Evolutionary conservation across 2,329 filamentous ascomycete genomes (phyloP), one percentile per base, ranked within the genome.

Genomic region (Penicillium sp.): DNA sequence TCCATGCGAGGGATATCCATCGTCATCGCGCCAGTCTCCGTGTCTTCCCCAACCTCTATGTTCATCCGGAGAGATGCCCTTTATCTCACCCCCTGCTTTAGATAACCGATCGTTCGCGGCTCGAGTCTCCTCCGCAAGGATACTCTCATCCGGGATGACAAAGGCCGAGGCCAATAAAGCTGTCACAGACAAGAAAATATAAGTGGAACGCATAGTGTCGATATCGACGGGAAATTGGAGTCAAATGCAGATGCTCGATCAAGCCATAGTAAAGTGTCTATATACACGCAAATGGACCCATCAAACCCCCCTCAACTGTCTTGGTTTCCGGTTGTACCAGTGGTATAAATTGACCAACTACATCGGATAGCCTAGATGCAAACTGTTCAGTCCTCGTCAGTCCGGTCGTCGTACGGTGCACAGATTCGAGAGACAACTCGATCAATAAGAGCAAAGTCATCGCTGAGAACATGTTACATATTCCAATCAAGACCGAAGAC

Each of bases 61-160:
- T 19, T 39, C 25, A 36, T 29, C 42, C 2, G 19, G 29, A 1
- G 29, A 35, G 12, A 45, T 45, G 6, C 5, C 39, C 4, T 29
- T 33, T 12, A 3, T 52, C 10, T 44, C 29, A 19, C 19, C 29
- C 17, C 36, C 17, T 45, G 17, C 15, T 17, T 23, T n/a, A 19
- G 50, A 36, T 23, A 27, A 10, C 17, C 35, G 31, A 8, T n/a
- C n/a, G 39, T 38, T 10, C 6, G 21, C 13, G 6, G 38, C 9
- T 17, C 7, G 48, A 13, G 19, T 21, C 41, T 43, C n/a, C 2
- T 38, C 47, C n/a, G 25, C 39, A 19, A 64, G 35, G 31, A 44
- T 48, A 13, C 36, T 53, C 44, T 61, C 60, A n/a, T 59, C 54
- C 8, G 60, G 60, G 19, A 59, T 54, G 4, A 61, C 57, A 35